A percentile compares a stretch with the other conserved stretches of the same genome.
These are phyloP conservation scores for Bruguiera parviflora DNA, from an alignment of 345 rosid genomes.

Conservation along the genomic window DNA sequence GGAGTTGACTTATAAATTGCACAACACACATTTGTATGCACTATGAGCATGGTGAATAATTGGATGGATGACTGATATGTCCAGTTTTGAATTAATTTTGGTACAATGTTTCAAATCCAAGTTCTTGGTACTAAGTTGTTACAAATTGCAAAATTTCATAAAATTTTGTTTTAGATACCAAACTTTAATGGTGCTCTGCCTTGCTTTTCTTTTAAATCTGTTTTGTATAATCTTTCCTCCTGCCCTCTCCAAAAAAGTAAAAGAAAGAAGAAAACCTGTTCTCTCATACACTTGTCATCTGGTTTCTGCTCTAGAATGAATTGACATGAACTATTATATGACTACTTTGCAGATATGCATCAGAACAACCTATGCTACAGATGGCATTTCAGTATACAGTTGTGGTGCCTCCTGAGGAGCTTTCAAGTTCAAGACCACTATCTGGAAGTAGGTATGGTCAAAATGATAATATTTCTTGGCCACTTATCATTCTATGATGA, in stretches of 20 bases:
- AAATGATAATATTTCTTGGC: neutral
- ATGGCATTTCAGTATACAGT: slow-evolving; percentile 94
- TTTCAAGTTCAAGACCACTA: slow-evolving; percentile 44
- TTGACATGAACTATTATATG: too few relatives aligned
- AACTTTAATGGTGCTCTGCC: too few relatives aligned
- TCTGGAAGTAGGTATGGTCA: slow-evolving; percentile 64
- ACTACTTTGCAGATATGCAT: slow-evolving; percentile 46
- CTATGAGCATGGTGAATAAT: neutral
- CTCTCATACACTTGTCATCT: too few relatives aligned
- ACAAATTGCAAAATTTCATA: too few relatives aligned
- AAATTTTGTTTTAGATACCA: too few relatives aligned
- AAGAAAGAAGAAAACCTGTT: too few relatives aligned
- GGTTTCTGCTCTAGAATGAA: too few relatives aligned
- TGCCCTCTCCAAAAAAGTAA: too few relatives aligned
- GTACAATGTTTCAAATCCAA: too few relatives aligned
- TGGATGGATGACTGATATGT: neutral
- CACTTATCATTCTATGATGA: neutral
- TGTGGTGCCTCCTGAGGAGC: slow-evolving; percentile 79
- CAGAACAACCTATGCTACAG: slow-evolving; percentile 87
- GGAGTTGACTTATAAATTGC: neutral
- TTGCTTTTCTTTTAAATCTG: too few relatives aligned
- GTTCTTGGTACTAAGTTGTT: too few relatives aligned
- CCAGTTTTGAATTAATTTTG: neutral
- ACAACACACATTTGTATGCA: neutral
- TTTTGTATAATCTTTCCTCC: too few relatives aligned